Base-by-base conservation (phyloP, 1,284 basidiomycete genomes). In the Cryptococcus depauperatus region DNA sequence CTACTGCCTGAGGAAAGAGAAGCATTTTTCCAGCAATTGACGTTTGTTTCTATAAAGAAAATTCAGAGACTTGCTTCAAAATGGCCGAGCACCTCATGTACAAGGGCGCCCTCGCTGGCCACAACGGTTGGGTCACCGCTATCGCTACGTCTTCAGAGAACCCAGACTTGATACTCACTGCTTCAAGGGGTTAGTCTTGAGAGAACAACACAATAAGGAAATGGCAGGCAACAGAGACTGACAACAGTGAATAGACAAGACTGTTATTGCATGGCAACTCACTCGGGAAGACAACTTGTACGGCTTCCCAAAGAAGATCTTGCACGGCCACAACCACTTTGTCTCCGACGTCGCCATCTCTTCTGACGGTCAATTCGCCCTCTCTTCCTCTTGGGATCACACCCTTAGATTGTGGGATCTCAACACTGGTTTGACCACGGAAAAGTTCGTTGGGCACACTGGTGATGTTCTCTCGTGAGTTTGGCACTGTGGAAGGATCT, bases 331-430 rank as follows among this genome's bases (percentile, higher is more conserved):
- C 81, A 97, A 97, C 78, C 92, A 97, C 80, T 99, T 99, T 70
- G 95, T 99, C 56, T 98, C 95, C 44, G 95, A 99, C 74, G 88
- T 98, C 61, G 92, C 95, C 67, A 89, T 95, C 73, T 93, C 90
- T 52, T 96, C 91, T 56, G 93, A 98, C 73, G 93, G 93, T 69
- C 93, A 98, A 77, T 98, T 98, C 73, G 95, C 95, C 45, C 85
- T 99, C 54, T 98, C 95, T 53, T 86, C 95, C 41, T 98, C 93
- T 43, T 99, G 95, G 95, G 95, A 99, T 78, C 93, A 98, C 79
- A 97, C 95, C 44, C 86, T 99, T 64, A 88, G 95, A 69, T 83
- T 99, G 54, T 98, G 95, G 95, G 95, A 96, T 74, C 80, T 96
- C 51, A 95, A 93, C 81, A 92, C 85, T 42, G 92, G 92, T 55